These are phyloP conservation scores for Macrophomina pseudophaseolina DNA, from an alignment of 2,329 filamentous ascomycete genomes.

Conservation along the genomic window DNA sequence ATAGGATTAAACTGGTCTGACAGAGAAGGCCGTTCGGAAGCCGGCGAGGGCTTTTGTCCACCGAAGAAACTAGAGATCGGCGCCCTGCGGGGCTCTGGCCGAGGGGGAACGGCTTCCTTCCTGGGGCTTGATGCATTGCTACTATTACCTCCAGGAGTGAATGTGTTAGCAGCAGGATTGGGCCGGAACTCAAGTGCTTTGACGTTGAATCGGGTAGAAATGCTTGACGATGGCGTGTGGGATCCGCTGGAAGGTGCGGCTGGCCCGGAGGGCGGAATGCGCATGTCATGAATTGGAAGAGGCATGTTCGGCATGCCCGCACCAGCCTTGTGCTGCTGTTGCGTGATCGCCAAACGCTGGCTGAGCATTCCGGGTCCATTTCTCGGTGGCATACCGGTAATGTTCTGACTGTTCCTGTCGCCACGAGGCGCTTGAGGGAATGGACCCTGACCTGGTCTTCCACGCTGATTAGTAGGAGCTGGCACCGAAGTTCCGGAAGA, in stretches of 20 bases:
- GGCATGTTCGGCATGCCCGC: conserved; percentile 56
- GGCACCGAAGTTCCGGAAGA: conserved; percentile 37
- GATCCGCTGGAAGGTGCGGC: conserved; percentile 55
- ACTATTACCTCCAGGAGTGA: conserved; percentile 70
- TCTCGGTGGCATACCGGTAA: conserved; percentile 46
- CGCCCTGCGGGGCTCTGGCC: conserved; percentile 37
- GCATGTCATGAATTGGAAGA: conserved; percentile 67
- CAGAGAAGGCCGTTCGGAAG: conserved; percentile 60
- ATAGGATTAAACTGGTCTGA: conserved; percentile 65
- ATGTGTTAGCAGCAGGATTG: conserved; percentile 77
- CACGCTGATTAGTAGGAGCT: conserved; percentile 30
- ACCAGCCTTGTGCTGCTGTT: conserved; percentile 56
- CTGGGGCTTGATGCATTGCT: conserved; percentile 75
- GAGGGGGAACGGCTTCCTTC: conserved; percentile 52
- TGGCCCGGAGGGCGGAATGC: conserved; percentile 75
- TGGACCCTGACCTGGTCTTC: conserved; percentile 12
- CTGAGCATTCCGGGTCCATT: conserved; percentile 52
- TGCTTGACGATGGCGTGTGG: conserved; percentile 60
- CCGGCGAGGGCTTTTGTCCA: conserved; percentile 71
- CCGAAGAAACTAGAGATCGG: conserved; percentile 63
- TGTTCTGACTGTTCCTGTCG: conserved; percentile 39
- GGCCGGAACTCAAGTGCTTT: conserved; percentile 80
- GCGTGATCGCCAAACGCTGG: conserved; percentile 57
- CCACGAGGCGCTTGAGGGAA: conserved; percentile 25
- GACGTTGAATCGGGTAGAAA: conserved; percentile 63